A percentile compares a stretch with the other conserved stretches of the same genome.
Evolutionary conservation across 257 asterid genomes (phyloP).

Genomic region (Asclepias syriaca): DNA sequence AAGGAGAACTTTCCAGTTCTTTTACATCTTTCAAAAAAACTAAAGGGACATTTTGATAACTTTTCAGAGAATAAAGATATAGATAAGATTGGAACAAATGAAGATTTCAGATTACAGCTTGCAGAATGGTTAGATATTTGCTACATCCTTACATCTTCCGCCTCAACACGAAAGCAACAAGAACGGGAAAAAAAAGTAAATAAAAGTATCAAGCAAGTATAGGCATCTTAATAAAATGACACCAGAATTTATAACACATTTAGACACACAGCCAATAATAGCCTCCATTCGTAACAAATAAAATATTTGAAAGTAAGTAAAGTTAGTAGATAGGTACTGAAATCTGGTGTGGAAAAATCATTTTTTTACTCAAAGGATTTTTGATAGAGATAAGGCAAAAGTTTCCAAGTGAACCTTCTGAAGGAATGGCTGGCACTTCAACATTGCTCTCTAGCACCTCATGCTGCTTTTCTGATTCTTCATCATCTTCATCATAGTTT

Average conservation of each 20-base stretch:
- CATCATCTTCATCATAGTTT: constrained; percentile 89
- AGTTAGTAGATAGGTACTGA: neutral
- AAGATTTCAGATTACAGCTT: neutral
- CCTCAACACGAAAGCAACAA: neutral
- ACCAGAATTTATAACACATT: neutral
- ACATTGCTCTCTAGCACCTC: constrained; percentile 36
- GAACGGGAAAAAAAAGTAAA: neutral
- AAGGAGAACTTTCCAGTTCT: neutral
- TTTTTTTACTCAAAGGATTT: too few species aligned
- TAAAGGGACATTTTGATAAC: neutral
- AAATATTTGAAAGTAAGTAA: neutral
- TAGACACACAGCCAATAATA: neutral
- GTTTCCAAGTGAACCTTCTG: constrained; percentile 47
- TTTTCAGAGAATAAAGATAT: neutral
- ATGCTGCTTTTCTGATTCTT: constrained; percentile 49
- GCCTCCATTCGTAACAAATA: neutral
- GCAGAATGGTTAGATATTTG: neutral
- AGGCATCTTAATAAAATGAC: neutral
- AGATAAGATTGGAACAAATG: neutral
- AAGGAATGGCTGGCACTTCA: constrained; percentile 34
- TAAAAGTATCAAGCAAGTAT: neutral
- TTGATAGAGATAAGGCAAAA: neutral
- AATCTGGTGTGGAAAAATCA: neutral
- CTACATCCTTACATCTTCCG: neutral
- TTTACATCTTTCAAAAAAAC: neutral